Base-by-base conservation (phyloP, 768 basidiomycete species). In the Dentipellis fragilis region DNA sequence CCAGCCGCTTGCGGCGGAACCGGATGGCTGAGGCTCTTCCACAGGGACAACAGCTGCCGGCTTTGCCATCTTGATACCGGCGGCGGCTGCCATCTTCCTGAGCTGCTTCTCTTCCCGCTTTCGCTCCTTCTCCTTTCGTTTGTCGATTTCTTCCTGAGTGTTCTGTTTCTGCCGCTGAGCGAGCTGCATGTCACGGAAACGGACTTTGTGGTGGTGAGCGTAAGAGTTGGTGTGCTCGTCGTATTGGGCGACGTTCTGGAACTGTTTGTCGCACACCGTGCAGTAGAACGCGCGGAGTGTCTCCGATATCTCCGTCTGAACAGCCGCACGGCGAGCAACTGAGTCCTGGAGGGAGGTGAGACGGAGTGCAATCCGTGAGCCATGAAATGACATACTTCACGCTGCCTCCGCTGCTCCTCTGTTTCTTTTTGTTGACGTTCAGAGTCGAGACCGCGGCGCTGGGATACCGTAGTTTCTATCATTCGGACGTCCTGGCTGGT, bases 161-260 rank as follows among this genome's bases (percentile, higher is more conserved):
- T 81, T 80, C n/a, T 81, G 65, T 53, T 62, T 70, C 17, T 64
- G 69, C 10, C 85, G 82, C 51, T 79, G 79, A 51, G 82, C 82
- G 29, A 82, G 80, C 71, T 89, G 86, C 87, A 91, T 87, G 62
- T 91, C 89, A 61, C 73, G 84, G 66, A 84, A 79, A 50, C 90
- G 84, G 37, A 84, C 84, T 69, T 87, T 90, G 71, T 90, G 89
- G 62, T 89, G 87, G 64, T 91, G 89, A 0, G 88, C 87, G 61
- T 90, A 91, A 7, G 90, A 90, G 64, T 91, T 92, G 54, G 87
- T 88, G 68, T 93, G 90, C 64, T 92, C 90, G 60, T 92, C 90
- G 62, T 88, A 93, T 64, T 90, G 89, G 0, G 87, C 83, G 17
- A 92, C 87, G 50, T 78, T 92, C 67, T 84, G 79, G 71, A 91